phyloP scores from a whole-genome alignment of 495 filamentous ascomycete species.

The Rhizodiscina lignyota region DNA sequence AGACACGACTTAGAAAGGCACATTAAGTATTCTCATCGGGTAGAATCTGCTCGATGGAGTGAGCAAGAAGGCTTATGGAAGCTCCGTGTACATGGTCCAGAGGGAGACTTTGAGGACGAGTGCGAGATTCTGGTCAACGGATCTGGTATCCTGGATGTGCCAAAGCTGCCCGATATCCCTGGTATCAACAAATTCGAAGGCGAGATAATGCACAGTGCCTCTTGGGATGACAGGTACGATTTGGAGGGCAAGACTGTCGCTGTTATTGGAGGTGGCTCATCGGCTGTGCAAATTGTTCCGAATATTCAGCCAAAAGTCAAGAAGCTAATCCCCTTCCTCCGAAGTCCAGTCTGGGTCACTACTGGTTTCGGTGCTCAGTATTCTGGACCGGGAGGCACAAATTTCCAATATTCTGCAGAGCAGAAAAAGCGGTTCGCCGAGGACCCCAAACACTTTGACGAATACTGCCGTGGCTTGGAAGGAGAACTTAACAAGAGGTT shows the following conservation, averaged over 20 bases:
- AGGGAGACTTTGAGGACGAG: background rate
- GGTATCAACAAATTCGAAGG: constrained; percentile 15
- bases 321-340: constrained; percentile 46
- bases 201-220: constrained; percentile 30
- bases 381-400: constrained; percentile 6
- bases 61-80: constrained; percentile 12
- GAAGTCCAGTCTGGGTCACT: constrained; percentile 55
- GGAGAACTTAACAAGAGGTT: constrained; percentile 40
- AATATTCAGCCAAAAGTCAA: constrained; percentile 36
- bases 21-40: constrained; percentile 17
- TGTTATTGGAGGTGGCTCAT: constrained; percentile 42
- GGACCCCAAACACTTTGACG: constrained; percentile 31
- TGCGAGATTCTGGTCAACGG: constrained; percentile 18
- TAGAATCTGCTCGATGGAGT: constrained; percentile 16
- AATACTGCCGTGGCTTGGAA: constrained; percentile 34
- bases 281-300: constrained; percentile 37
- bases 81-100: too few species aligned
- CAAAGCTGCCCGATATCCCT: constrained; percentile 12
- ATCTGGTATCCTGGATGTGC: constrained; percentile 17
- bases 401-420: constrained; percentile 21
- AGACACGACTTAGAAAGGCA: constrained; percentile 12
- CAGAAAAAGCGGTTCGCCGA: constrained; percentile 32
- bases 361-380: constrained; percentile 16
- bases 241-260: constrained; percentile 38
- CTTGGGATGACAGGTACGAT: constrained; percentile 35